Percentiles rank a stretch among this genome's conserved stretches.
Evolutionary conservation across 768 basidiomycete species (phyloP).

Genomic region (Hypholoma fasciculare): DNA sequence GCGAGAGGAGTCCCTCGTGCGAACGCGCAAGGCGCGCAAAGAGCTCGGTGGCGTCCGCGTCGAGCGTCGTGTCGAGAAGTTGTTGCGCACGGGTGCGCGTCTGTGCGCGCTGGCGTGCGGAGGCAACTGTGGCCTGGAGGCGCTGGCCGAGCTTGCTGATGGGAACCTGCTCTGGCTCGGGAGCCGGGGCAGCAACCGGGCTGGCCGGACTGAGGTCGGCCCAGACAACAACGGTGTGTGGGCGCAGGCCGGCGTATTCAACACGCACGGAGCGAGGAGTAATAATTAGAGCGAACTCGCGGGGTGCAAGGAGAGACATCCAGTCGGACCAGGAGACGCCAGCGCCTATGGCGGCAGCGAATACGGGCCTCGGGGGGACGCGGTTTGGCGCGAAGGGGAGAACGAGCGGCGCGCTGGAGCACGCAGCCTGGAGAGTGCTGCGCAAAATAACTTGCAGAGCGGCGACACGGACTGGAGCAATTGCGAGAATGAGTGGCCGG

Average conservation of each 20-base stretch:
- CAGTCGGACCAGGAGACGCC: slow-evolving; percentile 35
- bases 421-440: slow-evolving; percentile 26
- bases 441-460: slow-evolving; percentile 31
- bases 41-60: slow-evolving; percentile 35
- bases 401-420: slow-evolving; percentile 19
- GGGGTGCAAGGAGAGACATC: slow-evolving; percentile 33
- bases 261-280: slow-evolving; percentile 27
- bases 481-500: slow-evolving; percentile 30
- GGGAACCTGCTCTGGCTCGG: too few species aligned
- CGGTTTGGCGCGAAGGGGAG: slow-evolving; percentile 26
- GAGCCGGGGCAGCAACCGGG: not conserved
- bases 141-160: not conserved
- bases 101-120: slow-evolving; percentile 19
- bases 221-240: slow-evolving; percentile 29
- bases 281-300: slow-evolving; percentile 35
- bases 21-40: slow-evolving; percentile 35
- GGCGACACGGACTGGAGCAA: slow-evolving; percentile 21
- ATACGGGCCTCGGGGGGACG: slow-evolving; percentile 36
- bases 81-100: slow-evolving; percentile 33
- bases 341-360: slow-evolving; percentile 33
- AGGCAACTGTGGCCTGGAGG: slow-evolving; percentile 18
- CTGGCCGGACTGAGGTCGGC: slow-evolving; percentile 16
- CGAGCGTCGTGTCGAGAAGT: slow-evolving; percentile 28
- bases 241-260: slow-evolving; percentile 24
- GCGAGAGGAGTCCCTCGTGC: slow-evolving; percentile 25